Percentiles rank a stretch among this genome's conserved stretches.
Conservation (phyloP, 495 filamentous ascomycete genomes). For the Podospora pseudoanserina region DNA sequence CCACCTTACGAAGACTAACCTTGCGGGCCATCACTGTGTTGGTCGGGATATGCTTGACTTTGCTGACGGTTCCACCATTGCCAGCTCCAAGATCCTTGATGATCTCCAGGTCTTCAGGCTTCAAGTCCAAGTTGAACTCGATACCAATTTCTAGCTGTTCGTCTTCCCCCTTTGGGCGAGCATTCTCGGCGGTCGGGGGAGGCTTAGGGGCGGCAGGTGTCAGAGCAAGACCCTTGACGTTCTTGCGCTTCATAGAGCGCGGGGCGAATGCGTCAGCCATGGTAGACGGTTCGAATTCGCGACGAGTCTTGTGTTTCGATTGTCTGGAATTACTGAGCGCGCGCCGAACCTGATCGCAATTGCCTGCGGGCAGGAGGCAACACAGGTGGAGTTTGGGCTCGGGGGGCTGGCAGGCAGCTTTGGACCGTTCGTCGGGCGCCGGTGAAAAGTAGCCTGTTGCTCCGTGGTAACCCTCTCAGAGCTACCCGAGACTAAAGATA, state of each 20-base stretch:
- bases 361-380: neutral
- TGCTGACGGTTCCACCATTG: slow-evolving; percentile 96
- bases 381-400: neutral
- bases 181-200: slow-evolving; percentile 40
- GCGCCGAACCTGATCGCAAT: neutral
- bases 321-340: neutral
- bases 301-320: neutral
- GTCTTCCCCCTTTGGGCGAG: slow-evolving; percentile 58
- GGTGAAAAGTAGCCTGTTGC: neutral
- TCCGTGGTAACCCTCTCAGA: too few species aligned
- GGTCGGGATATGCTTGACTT: slow-evolving; percentile 91
- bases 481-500: too few species aligned
- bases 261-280: slow-evolving; percentile 86
- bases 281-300: slow-evolving; percentile 28
- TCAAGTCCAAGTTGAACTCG: slow-evolving; percentile 89
- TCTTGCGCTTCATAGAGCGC: slow-evolving; percentile 95
- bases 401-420: neutral
- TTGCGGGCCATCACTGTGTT: slow-evolving; percentile 97
- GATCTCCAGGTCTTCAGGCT: slow-evolving; percentile 86
- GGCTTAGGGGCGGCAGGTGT: slow-evolving; percentile 59
- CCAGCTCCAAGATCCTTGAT: slow-evolving; percentile 93
- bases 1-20: slow-evolving; percentile 49
- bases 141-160: slow-evolving; percentile 89
- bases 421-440: neutral
- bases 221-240: slow-evolving; percentile 90